phyloP scores from a whole-genome alignment of 192 early-diverging fungal species.

The Gaertneriomyces sp. region DNA sequence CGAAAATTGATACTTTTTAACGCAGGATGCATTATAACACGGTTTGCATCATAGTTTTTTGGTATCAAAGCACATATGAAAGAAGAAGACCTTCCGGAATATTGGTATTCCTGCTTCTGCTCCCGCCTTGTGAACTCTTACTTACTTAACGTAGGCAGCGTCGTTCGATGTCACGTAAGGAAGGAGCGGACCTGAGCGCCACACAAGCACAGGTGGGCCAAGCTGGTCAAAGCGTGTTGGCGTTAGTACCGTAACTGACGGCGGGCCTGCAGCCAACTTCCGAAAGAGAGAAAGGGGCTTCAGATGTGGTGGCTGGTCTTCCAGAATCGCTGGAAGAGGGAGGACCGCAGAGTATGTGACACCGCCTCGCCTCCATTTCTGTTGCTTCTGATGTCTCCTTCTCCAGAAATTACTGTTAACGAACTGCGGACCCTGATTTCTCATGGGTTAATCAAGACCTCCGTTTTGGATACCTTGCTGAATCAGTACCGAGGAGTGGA shows the following conservation, averaged over 20 bases:
- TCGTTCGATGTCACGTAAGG: background rate
- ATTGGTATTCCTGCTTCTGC: constrained; percentile 39
- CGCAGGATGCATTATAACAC: background rate
- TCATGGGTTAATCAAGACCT: constrained; percentile 48
- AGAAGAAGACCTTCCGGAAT: constrained; percentile 49
- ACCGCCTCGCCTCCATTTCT: no score
- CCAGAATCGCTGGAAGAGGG: no score
- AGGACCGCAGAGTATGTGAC: no score
- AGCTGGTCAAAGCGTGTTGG: no score
- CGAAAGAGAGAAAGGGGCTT: no score
- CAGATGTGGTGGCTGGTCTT: no score
- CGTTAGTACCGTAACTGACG: no score
- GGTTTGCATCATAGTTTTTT: constrained; percentile 33
- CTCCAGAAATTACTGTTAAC: constrained; percentile 34
- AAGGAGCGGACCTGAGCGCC: no score
- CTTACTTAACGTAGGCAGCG: constrained; percentile 13
- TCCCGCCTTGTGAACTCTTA: constrained; percentile 5
- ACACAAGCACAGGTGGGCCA: no score
- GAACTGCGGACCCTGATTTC: constrained; percentile 52
- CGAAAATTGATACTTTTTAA: background rate
- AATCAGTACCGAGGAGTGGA: constrained; percentile 42
- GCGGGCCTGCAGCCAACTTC: no score
- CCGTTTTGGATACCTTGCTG: constrained; percentile 43
- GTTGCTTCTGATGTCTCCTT: no score
- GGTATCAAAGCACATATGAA: constrained; percentile 39